phyloP scores from a whole-genome alignment of 1,284 basidiomycete species.

The Apiotrichum porosum region DNA sequence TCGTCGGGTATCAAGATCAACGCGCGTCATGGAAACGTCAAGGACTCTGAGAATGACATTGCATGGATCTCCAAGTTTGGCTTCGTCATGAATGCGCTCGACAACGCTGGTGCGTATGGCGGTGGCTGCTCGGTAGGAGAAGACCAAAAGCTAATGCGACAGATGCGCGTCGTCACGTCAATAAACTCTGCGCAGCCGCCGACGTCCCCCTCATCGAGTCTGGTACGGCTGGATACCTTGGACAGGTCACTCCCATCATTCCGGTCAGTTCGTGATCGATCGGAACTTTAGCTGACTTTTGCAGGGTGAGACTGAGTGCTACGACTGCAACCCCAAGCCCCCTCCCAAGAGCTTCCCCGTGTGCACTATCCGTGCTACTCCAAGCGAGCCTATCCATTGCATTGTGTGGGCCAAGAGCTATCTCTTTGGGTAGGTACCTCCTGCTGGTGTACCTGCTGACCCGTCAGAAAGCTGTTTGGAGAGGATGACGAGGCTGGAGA shows the following conservation, averaged over 20 bases:
- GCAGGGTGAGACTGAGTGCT: conserved; percentile 84
- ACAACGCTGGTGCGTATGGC: conserved; percentile 72
- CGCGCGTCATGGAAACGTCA: conserved; percentile 93
- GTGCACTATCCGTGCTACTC: conserved; percentile 96
- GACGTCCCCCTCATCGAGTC: conserved; percentile 89
- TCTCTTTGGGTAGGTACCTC: conserved; percentile 66
- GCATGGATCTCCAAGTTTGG: conserved; percentile 87
- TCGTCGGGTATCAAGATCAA: conserved; percentile 62
- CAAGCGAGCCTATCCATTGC: conserved; percentile 95
- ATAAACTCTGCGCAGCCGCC: conserved; percentile 93
- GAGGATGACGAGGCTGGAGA: conserved; percentile 63
- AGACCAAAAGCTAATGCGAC: conserved; percentile 37
- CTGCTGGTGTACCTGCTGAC: conserved; percentile 32
- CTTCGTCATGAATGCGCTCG: conserved; percentile 91
- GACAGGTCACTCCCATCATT: conserved; percentile 59
- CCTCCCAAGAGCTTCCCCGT: conserved; percentile 93
- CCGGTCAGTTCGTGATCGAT: no score
- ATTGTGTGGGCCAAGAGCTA: conserved; percentile 99
- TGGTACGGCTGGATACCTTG: conserved; percentile 92
- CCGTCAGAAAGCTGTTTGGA: conserved; percentile 80
- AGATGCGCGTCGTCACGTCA: conserved; percentile 88
- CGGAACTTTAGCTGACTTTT: no score
- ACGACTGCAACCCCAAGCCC: conserved; percentile 83
- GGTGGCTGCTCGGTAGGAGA: no score
- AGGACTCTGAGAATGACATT: conserved; percentile 84